Conservation (phyloP, 768 basidiomycete species). For the Mycena indigotica region DNA sequence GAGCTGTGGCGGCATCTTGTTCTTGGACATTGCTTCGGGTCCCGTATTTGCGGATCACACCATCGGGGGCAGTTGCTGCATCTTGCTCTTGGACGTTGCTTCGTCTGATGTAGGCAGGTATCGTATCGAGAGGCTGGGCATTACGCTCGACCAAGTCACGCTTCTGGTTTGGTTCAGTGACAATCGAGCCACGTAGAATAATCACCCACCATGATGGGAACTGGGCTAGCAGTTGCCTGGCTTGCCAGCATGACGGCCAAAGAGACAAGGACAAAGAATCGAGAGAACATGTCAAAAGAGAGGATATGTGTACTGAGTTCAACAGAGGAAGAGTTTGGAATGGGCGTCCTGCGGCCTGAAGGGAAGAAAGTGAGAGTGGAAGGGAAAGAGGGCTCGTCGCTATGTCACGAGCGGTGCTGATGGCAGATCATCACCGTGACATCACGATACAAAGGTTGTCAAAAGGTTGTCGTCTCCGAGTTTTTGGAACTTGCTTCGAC, state of each 20-base stretch:
- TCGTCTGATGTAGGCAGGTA: conserved; percentile 46
- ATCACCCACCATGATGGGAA: conserved; percentile 47
- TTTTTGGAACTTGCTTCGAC: background rate
- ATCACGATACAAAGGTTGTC: no score
- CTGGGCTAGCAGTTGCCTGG: conserved; percentile 44
- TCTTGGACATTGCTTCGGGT: conserved; percentile 32
- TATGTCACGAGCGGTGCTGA: background rate
- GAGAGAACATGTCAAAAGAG: conserved; percentile 47
- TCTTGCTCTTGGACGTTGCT: conserved; percentile 28
- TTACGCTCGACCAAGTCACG: conserved; percentile 30
- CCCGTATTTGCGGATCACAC: conserved; percentile 21
- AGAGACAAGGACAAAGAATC: conserved; percentile 40
- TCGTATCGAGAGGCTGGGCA: conserved; percentile 40
- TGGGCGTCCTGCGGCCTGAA: conserved; percentile 16
- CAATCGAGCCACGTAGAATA: background rate
- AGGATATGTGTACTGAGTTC: conserved; percentile 21
- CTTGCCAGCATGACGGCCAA: conserved; percentile 46
- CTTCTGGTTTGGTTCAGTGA: conserved; percentile 24
- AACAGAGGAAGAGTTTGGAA: conserved; percentile 21
- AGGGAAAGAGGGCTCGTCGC: conserved; percentile 11
- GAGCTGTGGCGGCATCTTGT: conserved; percentile 37
- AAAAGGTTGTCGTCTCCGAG: no score
- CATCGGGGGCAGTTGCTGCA: conserved; percentile 30
- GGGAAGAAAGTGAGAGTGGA: conserved; percentile 1
- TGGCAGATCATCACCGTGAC: background rate